Conservation (phyloP, 306 rosid species). For the Amphicarpaea edgeworthii region DNA sequence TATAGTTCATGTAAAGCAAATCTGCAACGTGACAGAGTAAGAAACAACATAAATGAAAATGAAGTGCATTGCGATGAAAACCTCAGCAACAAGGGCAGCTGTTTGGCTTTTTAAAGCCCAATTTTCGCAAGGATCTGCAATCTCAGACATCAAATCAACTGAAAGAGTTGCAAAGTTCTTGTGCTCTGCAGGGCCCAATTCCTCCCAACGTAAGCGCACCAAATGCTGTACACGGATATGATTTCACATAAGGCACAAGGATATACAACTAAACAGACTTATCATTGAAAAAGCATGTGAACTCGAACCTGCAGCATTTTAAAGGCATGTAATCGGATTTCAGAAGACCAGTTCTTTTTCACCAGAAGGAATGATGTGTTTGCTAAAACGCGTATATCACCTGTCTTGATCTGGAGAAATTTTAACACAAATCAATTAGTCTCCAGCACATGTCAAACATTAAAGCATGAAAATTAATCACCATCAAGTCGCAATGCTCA, state of each 20-base stretch:
- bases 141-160: constrained; percentile 82
- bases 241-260: constrained; percentile 30
- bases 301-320: constrained; percentile 88
- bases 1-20: constrained; percentile 32
- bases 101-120: constrained; percentile 99
- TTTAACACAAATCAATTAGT: constrained; percentile 40
- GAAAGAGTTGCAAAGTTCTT: constrained; percentile 77
- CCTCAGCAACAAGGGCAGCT: constrained; percentile 99
- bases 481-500: background rate
- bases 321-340: constrained; percentile 93
- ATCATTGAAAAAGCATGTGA: constrained; percentile 24
- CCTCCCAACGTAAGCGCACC: constrained; percentile 96
- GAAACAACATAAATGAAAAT: constrained; percentile 33
- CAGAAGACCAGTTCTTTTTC: constrained; percentile 89
- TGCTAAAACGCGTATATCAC: constrained; percentile 76
- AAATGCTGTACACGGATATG: constrained; percentile 69
- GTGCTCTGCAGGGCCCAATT: constrained; percentile 70
- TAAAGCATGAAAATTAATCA: constrained; percentile 4
- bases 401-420: constrained; percentile 72
- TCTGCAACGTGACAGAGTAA: constrained; percentile 25
- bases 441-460: constrained; percentile 3
- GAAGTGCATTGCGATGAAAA: constrained; percentile 41
- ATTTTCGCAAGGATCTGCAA: constrained; percentile 83
- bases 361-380: constrained; percentile 78
- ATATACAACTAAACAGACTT: constrained; percentile 29